phyloP scores from a whole-genome alignment of 2,329 filamentous ascomycete genomes.

The Aspergillus ochraceoroseus region DNA sequence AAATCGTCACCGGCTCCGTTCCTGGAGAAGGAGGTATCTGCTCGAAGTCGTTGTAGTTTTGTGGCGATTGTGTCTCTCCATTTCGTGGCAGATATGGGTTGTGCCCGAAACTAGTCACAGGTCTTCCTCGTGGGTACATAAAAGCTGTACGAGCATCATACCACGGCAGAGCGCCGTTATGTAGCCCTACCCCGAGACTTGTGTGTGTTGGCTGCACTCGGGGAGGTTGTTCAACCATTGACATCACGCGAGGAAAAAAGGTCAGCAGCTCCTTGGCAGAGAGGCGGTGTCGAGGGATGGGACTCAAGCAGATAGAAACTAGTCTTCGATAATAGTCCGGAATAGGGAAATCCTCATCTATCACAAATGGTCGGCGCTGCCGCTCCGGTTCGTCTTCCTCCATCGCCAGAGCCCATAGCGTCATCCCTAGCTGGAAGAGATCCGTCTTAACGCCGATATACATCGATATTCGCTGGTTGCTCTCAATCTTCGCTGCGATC shows the following conservation, averaged over 20 bases:
- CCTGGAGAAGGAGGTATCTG: not conserved
- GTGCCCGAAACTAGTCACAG: slow-evolving; percentile 9
- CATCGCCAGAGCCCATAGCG: slow-evolving; percentile 84
- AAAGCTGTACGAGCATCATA: slow-evolving; percentile 20
- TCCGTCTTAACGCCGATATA: slow-evolving; percentile 98
- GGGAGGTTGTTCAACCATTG: slow-evolving; percentile 16
- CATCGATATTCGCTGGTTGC: slow-evolving; percentile 86
- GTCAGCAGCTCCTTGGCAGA: slow-evolving; percentile 68
- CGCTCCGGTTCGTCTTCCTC: slow-evolving; percentile 86
- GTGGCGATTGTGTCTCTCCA: not conserved
- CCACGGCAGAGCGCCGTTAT: slow-evolving; percentile 19
- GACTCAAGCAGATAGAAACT: slow-evolving; percentile 69
- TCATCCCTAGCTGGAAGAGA: slow-evolving; percentile 93
- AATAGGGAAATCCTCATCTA: slow-evolving; percentile 53
- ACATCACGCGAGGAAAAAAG: slow-evolving; percentile 55
- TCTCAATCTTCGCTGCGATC: slow-evolving; percentile 76
- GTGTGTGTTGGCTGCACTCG: slow-evolving; percentile 15
- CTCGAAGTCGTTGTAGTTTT: slow-evolving; percentile 3
- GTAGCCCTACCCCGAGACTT: slow-evolving; percentile 21
- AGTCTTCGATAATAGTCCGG: slow-evolving; percentile 75
- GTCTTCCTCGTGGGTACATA: slow-evolving; percentile 13
- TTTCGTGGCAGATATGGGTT: slow-evolving; percentile 4
- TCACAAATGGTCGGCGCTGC: slow-evolving; percentile 62
- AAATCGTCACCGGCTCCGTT: not conserved
- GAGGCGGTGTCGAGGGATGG: slow-evolving; percentile 65